Base-by-base conservation (phyloP, 495 filamentous ascomycete species). In the Rostrohypoxylon terebratum region DNA sequence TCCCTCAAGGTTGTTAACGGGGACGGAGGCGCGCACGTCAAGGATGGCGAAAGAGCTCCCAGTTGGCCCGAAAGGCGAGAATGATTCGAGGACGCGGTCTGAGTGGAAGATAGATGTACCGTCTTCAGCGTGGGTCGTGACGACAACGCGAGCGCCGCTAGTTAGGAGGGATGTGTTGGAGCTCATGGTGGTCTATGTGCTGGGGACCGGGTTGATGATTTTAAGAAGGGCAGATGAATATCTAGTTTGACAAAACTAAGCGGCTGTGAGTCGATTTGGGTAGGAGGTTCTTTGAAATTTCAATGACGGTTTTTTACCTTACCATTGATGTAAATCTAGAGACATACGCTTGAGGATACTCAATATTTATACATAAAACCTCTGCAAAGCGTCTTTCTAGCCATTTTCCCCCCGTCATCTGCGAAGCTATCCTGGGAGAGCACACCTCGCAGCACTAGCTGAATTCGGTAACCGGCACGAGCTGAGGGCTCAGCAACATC, bases 71-170 rank as follows among this genome's bases (percentile, higher is more conserved):
- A 79, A 79, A 14, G 80, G 80, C 0, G 66, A 44, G 60, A 82
- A 81, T 7, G 73, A 74, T 28, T 62, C 34, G 33, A 77, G 42
- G 4, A 59, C 21, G 5, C 25, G 25, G 72, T 83, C 81, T 1
- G 75, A 74, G 8, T 68, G 66, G 66, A 83, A 74, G 51, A 80
- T 67, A 11, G 80, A 80, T 10, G 34, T 75, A 47, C 78, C 80
- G 58, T 72, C 72, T n/a, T 68, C 48, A 10, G 63, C 68, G 71
- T 81, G 80, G 23, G 63, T 61, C 3, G 80, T 82, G 50, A 75
- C 69, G 50, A 82, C 76, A 1, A 83, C 33, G 66, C 80, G 81
- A 33, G 58, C 8, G 62, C 50, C 34, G 62, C 50, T 20, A 33
- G 62, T 14, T 11, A 25, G 18, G 28, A 55, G 20, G 21, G 40